These are phyloP conservation scores for Purpureocillium takamizusanense DNA, from an alignment of 2,329 filamentous ascomycete species.

Conservation along the genomic window DNA sequence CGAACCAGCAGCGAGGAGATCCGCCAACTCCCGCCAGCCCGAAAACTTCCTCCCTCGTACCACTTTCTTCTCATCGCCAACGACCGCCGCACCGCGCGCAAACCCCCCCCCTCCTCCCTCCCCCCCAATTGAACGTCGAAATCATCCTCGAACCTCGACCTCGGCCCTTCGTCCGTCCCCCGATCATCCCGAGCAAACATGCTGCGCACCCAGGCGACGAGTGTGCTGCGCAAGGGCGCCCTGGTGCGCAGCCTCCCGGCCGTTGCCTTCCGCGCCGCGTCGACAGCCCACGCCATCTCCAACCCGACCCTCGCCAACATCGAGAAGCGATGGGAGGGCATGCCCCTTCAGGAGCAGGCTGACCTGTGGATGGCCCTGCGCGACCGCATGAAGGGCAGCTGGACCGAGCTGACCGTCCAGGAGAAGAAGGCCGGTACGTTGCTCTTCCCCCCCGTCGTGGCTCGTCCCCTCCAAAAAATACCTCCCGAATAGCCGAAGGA, in stretches of 20 bases:
- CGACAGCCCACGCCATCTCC: slow-evolving; percentile 79
- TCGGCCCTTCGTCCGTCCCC: not conserved
- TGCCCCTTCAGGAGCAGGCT: slow-evolving; percentile 98
- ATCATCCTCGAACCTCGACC: not conserved
- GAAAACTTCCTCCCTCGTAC: not conserved
- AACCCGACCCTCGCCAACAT: slow-evolving; percentile 97
- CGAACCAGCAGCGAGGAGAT: not conserved
- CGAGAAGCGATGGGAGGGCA: slow-evolving; percentile 97
- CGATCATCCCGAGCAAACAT: slow-evolving; percentile 22
- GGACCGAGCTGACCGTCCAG: slow-evolving; percentile 87
- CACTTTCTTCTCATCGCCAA: not conserved
- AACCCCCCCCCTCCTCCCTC: too few relatives aligned
- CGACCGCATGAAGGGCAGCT: slow-evolving; percentile 98
- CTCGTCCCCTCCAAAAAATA: slow-evolving; percentile 19
- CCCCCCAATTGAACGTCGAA: not conserved
- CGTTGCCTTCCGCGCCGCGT: slow-evolving; percentile 44
- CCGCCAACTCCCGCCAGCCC: not conserved
- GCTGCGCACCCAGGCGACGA: slow-evolving; percentile 46
- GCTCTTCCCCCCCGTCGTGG: slow-evolving; percentile 6
- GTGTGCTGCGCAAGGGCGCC: slow-evolving; percentile 39
- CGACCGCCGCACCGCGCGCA: not conserved
- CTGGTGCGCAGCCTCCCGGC: slow-evolving; percentile 32
- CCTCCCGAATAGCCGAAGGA: slow-evolving; percentile 11
- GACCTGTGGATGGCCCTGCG: slow-evolving; percentile 97
- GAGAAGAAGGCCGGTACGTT: slow-evolving; percentile 97